phyloP scores from a whole-genome alignment of 148 eudicot genomes.

The Drosera capensis region DNA sequence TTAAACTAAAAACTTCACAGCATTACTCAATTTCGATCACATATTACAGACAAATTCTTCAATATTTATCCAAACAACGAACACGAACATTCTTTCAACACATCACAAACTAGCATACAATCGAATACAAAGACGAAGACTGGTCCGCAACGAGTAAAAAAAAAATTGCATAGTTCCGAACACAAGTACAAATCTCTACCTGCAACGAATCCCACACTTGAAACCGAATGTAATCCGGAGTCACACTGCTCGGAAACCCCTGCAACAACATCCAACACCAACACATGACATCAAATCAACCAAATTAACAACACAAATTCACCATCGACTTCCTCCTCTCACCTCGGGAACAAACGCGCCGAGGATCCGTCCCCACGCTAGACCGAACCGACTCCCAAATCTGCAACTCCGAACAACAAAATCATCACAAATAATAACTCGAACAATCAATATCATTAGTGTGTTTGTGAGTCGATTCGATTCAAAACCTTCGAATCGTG shows the following conservation, averaged over 20 bases:
- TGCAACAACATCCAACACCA: conserved; percentile 14
- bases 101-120: no score
- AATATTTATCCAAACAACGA: no score
- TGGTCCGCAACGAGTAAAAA: background rate
- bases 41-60: no score
- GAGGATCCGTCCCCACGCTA: conserved; percentile 31
- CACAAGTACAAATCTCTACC: conserved; percentile 18
- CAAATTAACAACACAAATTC: background rate
- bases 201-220: conserved; percentile 94
- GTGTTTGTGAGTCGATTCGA: background rate
- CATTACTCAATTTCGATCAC: no score
- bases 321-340: background rate
- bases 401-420: background rate
- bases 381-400: conserved; percentile 37
- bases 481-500: conserved; percentile 15
- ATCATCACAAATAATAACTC: background rate
- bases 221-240: conserved; percentile 84
- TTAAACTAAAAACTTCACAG: no score
- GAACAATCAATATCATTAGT: background rate
- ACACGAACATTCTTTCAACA: no score
- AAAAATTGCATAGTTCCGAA: background rate
- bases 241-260: conserved; percentile 94
- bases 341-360: conserved; percentile 91
- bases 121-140: background rate
- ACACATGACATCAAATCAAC: background rate